Base-by-base conservation (phyloP, 805 yeast species). In the Debaryomyces hansenii region DNA sequence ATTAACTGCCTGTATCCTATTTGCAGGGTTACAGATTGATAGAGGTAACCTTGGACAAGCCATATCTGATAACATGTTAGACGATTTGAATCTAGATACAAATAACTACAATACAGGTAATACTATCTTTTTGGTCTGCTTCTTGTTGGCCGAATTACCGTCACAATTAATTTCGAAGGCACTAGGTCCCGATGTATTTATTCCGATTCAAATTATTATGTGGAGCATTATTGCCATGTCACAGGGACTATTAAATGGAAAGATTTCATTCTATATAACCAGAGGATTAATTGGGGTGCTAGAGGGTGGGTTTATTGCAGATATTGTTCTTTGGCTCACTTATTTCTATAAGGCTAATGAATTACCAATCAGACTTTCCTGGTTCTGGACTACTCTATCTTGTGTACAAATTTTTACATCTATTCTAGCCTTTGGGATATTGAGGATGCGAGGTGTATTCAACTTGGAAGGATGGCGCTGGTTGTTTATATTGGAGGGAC, bases 281-380 rank as follows among this genome's bases (percentile, higher is more conserved):
- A 49, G 70, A 40, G 65, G 57, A 7, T 52, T 66, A 11, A 53
- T 64, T 21, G 70, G 69, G 2, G 48, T 56, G 33, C 45, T 62
- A 40, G 67, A 65, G 47, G 67, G 69, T 41, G 67, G 69, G 1
- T 57, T 59, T 40, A 59, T 64, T 44, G 84, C 86, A 21, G 88
- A 83, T 52, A 63, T 79, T 33, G 74, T 79, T 44, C 62, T 83
- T 40, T 84, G 84, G 80, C 66, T 84, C 60, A 77, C 85, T 0
- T 84, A 82, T 62, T 84, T 83, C 63, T 85, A 80, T 66, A 84
- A 79, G 11, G 58, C 78, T 21, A 59, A 68, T 14, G 89, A 85
- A 60, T 67, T 85, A 20, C 72, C 86, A 1, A 60, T 80, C 20
- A 67, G 90, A 45, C 64, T 84, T 24, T 77, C 86, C 0, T 74